These are phyloP conservation scores for Pseudogymnoascus sp. DNA, from an alignment of 2,329 filamentous ascomycete genomes.

Conservation along the genomic window DNA sequence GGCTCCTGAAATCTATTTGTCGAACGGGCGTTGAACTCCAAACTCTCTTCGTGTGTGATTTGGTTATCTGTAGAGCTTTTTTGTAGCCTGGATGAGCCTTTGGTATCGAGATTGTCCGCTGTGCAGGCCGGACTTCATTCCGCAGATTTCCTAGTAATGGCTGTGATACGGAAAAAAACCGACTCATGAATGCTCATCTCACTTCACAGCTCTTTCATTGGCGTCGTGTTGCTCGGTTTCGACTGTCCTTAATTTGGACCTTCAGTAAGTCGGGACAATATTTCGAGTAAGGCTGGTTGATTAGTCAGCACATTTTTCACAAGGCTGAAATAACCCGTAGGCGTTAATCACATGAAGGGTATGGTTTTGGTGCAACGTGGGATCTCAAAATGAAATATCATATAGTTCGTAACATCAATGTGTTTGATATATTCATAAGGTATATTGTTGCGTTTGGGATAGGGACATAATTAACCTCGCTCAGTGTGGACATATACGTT, in stretches of 20 bases:
- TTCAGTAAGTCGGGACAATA: not conserved
- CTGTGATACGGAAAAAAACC: not conserved
- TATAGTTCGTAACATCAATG: not conserved
- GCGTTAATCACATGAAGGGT: not conserved
- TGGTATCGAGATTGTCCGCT: not conserved
- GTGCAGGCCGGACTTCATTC: not conserved
- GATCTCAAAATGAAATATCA: not conserved
- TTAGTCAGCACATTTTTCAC: not conserved
- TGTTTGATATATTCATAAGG: not conserved
- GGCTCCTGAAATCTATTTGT: not conserved
- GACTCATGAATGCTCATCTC: not conserved
- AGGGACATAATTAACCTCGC: not conserved
- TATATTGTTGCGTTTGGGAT: not conserved
- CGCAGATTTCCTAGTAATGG: not conserved
- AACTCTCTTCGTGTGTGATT: not conserved
- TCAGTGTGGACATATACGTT: not conserved
- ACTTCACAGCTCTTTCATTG: not conserved
- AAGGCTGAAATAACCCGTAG: not conserved
- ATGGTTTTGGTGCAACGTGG: not conserved
- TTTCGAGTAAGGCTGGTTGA: conserved; percentile 1
- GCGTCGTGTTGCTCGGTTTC: not conserved
- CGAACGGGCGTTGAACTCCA: not conserved
- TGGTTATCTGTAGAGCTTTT: not conserved
- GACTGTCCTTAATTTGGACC: not conserved
- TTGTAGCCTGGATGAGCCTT: conserved; percentile 1